Base-by-base conservation (phyloP, 805 yeast species). In the Saccharomycopsis synnaedendra region DNA sequence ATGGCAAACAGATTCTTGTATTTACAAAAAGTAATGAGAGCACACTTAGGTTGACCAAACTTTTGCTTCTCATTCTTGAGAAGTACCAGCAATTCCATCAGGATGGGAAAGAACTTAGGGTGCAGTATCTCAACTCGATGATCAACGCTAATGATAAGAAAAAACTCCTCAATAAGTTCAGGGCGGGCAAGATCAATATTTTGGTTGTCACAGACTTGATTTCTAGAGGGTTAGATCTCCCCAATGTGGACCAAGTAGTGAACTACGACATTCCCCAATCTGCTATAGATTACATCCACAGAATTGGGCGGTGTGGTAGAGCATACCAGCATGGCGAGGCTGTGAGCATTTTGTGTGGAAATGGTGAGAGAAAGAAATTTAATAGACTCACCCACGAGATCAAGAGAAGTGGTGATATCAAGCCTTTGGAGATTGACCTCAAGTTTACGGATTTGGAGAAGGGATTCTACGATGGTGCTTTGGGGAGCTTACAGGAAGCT, bases 251-350 rank as follows among this genome's bases (percentile, higher is more conserved):
- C 41, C 75, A 78, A 53, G 96, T 93, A 8, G 67, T 93, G 45
- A 93, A 93, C 64, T 93, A 93, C 63, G 97, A 93, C 60, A 63
- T 88, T 47, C 98, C 99, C 28, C 71, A 77, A 30, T 83, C 96
- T 1, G 74, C 89, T 1, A 80, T 94, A 54, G 97, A 93, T 57
- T 93, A 93, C 56, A 87, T 93, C 31, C 99, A 93, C 64, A 75
- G 99, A 58, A 87, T 88, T 38, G 99, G 99, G 39, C 80, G 99
- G 68, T 89, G 97, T 0, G 97, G 97, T 1, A 78, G 99, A 66
- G 99, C 98, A 2, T 81, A 83, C 45, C 75, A 79, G 35, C 45
- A 55, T 0, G 99, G 99, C 60, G 66, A 68, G 36, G 95, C 96
- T 0, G 75, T 80, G 60, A 83, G 78, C 42, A 61, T 90, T 30